A percentile compares a stretch with the other conserved stretches of the same genome.
phyloP scores from a whole-genome alignment of 1,284 basidiomycete genomes.

The Trametes hirsuta region DNA sequence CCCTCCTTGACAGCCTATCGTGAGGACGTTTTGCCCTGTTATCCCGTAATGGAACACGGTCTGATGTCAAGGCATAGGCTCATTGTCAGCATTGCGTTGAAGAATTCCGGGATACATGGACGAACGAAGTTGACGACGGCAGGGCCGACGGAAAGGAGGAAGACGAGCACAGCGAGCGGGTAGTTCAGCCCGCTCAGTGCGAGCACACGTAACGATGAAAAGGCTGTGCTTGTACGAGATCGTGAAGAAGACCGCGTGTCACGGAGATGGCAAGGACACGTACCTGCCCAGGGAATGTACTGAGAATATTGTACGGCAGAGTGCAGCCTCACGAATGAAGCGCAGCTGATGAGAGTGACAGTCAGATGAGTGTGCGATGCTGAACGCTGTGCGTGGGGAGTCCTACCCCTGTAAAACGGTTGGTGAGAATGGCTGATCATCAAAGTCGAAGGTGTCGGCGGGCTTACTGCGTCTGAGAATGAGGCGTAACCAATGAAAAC shows the following conservation, averaged over 20 bases:
- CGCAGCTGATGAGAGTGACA: neutral
- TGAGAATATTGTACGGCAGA: neutral
- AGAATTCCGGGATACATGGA: too few relatives aligned
- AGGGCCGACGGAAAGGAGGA: neutral
- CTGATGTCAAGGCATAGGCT: neutral
- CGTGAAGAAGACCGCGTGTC: too few relatives aligned
- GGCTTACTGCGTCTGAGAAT: neutral
- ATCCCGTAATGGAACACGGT: neutral
- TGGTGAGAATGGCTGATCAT: neutral
- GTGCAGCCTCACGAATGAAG: neutral
- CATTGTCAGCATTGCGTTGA: too few relatives aligned
- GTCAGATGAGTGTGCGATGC: too few relatives aligned
- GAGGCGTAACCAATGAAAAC: neutral
- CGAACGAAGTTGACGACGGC: too few relatives aligned
- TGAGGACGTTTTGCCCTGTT: neutral
- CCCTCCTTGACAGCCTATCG: neutral
- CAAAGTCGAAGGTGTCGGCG: neutral
- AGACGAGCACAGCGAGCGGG: neutral
- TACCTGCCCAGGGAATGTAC: too few relatives aligned
- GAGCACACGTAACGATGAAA: neutral
- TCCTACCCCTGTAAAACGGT: neutral
- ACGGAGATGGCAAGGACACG: too few relatives aligned
- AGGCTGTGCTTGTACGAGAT: neutral
- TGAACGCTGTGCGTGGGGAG: neutral
- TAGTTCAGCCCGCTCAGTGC: neutral